A percentile compares a stretch with the other conserved stretches of the same genome.
Conservation (phyloP, 164 flowering plant species). For the Kalanchoe fedtschenkoi region DNA sequence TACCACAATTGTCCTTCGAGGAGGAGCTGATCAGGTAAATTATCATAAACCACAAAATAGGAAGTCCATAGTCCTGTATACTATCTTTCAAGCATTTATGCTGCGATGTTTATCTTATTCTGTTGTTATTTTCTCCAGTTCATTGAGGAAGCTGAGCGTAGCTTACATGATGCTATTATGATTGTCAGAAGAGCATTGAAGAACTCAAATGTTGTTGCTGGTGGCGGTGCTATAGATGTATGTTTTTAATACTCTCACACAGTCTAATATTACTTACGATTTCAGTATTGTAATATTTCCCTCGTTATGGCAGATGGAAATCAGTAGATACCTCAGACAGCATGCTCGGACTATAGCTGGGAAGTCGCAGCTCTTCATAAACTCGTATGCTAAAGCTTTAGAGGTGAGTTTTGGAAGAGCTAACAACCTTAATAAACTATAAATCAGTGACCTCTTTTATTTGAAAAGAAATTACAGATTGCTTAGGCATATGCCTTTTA, state of each 20-base stretch:
- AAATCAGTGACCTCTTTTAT: not conserved
- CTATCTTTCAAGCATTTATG: not conserved
- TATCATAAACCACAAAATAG: not conserved
- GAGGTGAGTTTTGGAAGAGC: constrained; percentile 41
- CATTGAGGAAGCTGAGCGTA: constrained; percentile 98
- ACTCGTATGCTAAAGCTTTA: constrained; percentile 95
- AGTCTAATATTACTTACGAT: not conserved
- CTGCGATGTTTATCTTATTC: not conserved
- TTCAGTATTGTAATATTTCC: not conserved
- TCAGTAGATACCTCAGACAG: constrained; percentile 83
- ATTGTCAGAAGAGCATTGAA: constrained; percentile 95
- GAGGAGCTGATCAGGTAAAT: constrained; percentile 98
- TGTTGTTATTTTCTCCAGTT: constrained; percentile 37
- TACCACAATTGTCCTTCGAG: constrained; percentile 97
- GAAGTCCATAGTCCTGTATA: not conserved
- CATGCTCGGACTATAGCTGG: constrained; percentile 93
- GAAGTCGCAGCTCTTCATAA: constrained; percentile 94
- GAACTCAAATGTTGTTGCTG: constrained; percentile 97
- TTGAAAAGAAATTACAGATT: not conserved
- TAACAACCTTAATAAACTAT: not conserved
- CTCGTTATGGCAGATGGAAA: constrained; percentile 66
- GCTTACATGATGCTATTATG: constrained; percentile 99
- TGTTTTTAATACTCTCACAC: constrained; percentile 5
- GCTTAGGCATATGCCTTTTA: not conserved
- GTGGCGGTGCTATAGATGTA: constrained; percentile 99